Conservation (phyloP, 2,329 filamentous ascomycete genomes). For the Phyllachora maydis region DNA sequence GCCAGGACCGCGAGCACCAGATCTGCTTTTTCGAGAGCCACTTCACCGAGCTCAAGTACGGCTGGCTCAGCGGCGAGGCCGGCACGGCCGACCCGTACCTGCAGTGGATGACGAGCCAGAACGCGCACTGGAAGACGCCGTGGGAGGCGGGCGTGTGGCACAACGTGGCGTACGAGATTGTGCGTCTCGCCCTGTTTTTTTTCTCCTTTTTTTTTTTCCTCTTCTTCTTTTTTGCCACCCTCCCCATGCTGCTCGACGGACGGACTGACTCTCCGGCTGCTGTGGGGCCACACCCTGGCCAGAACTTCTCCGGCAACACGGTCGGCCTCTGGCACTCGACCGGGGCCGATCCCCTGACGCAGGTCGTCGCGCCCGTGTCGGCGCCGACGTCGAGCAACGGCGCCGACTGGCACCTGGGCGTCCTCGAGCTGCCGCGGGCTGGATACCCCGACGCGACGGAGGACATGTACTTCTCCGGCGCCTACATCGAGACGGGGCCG, state of each 20-base stretch:
- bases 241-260: too few species aligned
- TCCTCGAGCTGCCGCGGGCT: constrained; percentile 37
- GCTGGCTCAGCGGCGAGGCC: constrained; percentile 4
- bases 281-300: too few species aligned
- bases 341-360: constrained; percentile 31
- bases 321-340: constrained; percentile 54
- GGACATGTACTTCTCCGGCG: constrained; percentile 53
- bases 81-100: constrained; percentile 28
- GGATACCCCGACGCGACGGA: constrained; percentile 32
- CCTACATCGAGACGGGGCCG: constrained; percentile 43
- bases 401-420: constrained; percentile 52
- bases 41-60: constrained; percentile 50
- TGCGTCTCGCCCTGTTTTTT: too few species aligned
- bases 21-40: constrained; percentile 43
- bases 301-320: constrained; percentile 39
- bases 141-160: constrained; percentile 48
- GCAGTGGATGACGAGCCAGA: constrained; percentile 41
- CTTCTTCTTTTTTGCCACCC: too few species aligned
- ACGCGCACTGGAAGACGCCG: constrained; percentile 39
- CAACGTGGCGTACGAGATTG: constrained; percentile 55
- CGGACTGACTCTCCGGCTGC: background rate
- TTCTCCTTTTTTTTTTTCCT: background rate
- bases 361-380: constrained; percentile 37
- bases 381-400: constrained; percentile 44
- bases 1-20: constrained; percentile 45